These are phyloP conservation scores for Termitomyces sp. DNA, from an alignment of 768 basidiomycete genomes.

Conservation along the genomic window DNA sequence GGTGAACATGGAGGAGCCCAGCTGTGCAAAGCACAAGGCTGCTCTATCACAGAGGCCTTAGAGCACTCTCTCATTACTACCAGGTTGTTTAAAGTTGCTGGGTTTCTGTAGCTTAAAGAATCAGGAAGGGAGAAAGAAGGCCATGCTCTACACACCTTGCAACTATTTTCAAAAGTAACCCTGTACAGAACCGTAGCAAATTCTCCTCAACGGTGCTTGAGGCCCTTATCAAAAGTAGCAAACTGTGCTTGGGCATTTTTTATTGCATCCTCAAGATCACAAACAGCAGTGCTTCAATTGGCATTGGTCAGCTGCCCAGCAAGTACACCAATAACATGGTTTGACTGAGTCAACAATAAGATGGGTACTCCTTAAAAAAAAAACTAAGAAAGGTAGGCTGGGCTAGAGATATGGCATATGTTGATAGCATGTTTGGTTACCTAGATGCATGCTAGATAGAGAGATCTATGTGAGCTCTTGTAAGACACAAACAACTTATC, in stretches of 20 bases:
- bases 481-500: too few species aligned
- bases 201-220: not conserved
- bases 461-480: too few species aligned
- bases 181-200: not conserved
- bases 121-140: not conserved
- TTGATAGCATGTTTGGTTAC: too few species aligned
- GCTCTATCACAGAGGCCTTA: not conserved
- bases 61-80: not conserved
- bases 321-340: not conserved
- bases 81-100: not conserved
- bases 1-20: not conserved
- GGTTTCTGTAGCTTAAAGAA: not conserved
- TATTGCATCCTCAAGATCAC: not conserved
- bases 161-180: not conserved
- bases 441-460: too few species aligned
- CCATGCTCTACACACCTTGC: not conserved
- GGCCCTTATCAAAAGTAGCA: not conserved
- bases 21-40: not conserved
- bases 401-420: too few species aligned
- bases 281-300: not conserved
- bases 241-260: not conserved
- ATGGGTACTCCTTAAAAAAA: too few species aligned
- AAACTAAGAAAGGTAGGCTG: too few species aligned
- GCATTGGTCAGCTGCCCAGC: not conserved
- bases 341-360: too few species aligned